These are phyloP conservation scores for Sclerotinia nivalis DNA, from an alignment of 2,329 filamentous ascomycete genomes.

Conservation along the genomic window DNA sequence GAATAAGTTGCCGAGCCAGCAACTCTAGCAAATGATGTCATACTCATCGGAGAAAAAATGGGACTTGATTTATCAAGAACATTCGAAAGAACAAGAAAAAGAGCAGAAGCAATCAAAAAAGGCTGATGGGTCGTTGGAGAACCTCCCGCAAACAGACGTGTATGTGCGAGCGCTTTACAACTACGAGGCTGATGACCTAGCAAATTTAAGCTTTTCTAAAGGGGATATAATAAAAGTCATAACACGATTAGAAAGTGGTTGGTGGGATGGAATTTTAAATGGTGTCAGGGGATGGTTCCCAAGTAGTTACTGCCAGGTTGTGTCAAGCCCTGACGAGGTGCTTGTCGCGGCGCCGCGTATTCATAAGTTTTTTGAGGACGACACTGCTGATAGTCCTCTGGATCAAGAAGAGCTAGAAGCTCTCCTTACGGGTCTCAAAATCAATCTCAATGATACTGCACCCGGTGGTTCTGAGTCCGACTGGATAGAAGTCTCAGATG, in stretches of 20 bases:
- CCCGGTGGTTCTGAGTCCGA: too few relatives aligned
- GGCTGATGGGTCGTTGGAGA: conserved; percentile 55
- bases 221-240: conserved; percentile 98
- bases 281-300: conserved; percentile 98
- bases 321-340: conserved; percentile 63
- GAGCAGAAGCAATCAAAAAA: background rate
- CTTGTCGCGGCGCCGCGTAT: too few relatives aligned
- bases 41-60: background rate
- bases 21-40: background rate
- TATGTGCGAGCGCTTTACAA: conserved; percentile 96
- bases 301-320: conserved; percentile 94
- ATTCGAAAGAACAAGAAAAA: background rate
- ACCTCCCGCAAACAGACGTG: conserved; percentile 66
- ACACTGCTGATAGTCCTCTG: too few relatives aligned
- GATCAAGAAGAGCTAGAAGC: too few relatives aligned
- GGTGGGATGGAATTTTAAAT: conserved; percentile 99
- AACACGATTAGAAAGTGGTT: conserved; percentile 95
- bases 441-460: too few relatives aligned
- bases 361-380: too few relatives aligned
- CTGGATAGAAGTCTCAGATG: too few relatives aligned
- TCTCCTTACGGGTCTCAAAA: too few relatives aligned
- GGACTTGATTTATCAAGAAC: background rate
- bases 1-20: background rate
- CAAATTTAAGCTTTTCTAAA: conserved; percentile 92
- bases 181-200: conserved; percentile 96